Evolutionary conservation across 1,284 basidiomycete species (phyloP), one percentile per base, ranked within the genome.

Genomic region (Boletus hoseneyae): DNA sequence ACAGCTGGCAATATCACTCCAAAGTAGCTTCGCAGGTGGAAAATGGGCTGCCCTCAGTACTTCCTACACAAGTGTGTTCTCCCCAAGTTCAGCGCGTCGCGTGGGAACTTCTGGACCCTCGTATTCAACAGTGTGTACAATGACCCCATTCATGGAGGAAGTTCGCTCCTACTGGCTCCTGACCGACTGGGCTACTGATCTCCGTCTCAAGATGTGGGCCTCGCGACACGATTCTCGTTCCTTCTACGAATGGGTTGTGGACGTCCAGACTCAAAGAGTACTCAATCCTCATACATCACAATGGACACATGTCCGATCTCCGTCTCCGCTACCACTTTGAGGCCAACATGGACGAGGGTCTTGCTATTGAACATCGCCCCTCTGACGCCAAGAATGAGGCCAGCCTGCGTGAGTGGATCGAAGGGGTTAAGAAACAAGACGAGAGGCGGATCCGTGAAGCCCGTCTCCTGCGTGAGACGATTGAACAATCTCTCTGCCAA

Each of bases 101-200:
- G 11, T 42, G 27, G 2, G 47, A 35, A 10, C 16, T 50, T 0
- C 39, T 23, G 3, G 54, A 57, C 11, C 40, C 34, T 0, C 6
- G 35, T 0, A 38, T 57, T 0, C 50, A 47, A 19, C 23, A 51
- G 3, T 57, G 56, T n/a, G 56, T 50, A 51, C 10, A 30, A 42
- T 8, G 10, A 2, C 0, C 41, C 49, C 7, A 13, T 56, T 51
- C 11, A 45, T 57, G 16, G 10, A 3, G 0, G 38, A 55, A 36
- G 15, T 57, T 0, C 21, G 39, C 0, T 1, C 1, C 0, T 3
- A 13, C 3, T 58, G 56, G 48, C 42, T 57, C 0, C 51, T 46
- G 0, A 19, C 18, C 1, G 42, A 53, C 11, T 58, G 51, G 57
- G 46, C 16, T 0, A 11, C 25, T 0, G 16, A 23, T 0, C 12